These are phyloP conservation scores for Sporothrix pseudoabietina DNA, from an alignment of 2,329 filamentous ascomycete species.

Conservation along the genomic window DNA sequence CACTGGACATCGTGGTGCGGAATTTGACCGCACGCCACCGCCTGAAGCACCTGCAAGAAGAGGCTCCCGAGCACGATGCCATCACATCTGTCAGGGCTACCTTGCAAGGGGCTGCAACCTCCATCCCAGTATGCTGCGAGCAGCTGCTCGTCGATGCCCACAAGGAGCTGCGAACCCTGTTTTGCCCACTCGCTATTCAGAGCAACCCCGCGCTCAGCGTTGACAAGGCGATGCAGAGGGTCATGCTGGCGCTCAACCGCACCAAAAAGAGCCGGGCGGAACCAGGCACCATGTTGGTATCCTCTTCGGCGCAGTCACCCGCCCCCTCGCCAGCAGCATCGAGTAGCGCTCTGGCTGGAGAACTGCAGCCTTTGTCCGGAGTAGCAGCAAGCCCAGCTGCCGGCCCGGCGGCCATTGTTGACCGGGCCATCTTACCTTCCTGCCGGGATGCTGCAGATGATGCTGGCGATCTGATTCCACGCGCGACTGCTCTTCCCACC, in stretches of 20 bases:
- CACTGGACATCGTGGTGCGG: constrained; percentile 46
- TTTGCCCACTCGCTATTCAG: constrained; percentile 53
- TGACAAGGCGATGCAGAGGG: constrained; percentile 50
- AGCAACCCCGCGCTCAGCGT: constrained; percentile 46
- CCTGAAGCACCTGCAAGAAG: constrained; percentile 48
- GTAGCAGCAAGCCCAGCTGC: neutral
- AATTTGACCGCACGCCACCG: constrained; percentile 51
- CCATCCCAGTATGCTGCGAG: constrained; percentile 51
- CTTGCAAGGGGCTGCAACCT: constrained; percentile 28
- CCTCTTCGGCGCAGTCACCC: neutral
- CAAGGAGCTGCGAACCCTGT: constrained; percentile 51
- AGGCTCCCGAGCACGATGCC: constrained; percentile 41
- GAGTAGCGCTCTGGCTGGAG: neutral
- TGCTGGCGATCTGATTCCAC: neutral
- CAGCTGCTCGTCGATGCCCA: constrained; percentile 52
- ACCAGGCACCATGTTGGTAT: neutral
- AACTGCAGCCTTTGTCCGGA: neutral
- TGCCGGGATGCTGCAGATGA: neutral
- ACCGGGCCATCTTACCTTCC: neutral
- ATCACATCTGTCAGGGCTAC: constrained; percentile 31
- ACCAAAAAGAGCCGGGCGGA: neutral
- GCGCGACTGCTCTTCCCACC: neutral
- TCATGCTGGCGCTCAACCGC: constrained; percentile 44
- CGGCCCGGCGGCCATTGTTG: neutral
- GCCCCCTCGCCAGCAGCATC: neutral